Percentiles rank a stretch among this genome's conserved stretches.
Evolutionary conservation across 768 basidiomycete genomes (phyloP).

Genomic region (Lyophyllum decastes): DNA sequence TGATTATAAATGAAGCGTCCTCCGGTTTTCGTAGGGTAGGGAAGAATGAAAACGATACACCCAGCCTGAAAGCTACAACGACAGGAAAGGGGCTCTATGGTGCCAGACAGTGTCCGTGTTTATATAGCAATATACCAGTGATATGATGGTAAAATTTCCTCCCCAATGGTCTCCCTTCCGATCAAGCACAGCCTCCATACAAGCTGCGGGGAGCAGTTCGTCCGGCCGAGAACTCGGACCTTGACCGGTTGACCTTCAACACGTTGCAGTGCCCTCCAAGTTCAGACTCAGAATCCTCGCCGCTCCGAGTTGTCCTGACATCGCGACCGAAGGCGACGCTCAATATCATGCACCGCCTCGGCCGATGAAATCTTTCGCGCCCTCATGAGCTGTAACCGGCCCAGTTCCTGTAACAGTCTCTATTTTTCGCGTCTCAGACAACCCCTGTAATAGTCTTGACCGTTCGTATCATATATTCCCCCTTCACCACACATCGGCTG

Average conservation of each 20-base stretch:
- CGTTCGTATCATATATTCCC: not conserved
- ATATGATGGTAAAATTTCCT: conserved; percentile 8
- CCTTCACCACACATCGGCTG: not conserved
- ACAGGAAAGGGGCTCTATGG: conserved; percentile 8
- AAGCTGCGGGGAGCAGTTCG: not conserved
- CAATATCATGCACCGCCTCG: not conserved
- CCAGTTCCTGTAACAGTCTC: not conserved
- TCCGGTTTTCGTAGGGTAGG: conserved; percentile 1
- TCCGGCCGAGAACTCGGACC: not conserved
- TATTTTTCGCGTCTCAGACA: not conserved
- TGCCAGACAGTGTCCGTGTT: too few relatives aligned
- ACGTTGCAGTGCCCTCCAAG: not conserved
- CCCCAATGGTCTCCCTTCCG: not conserved
- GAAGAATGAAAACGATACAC: not conserved
- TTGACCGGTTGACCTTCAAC: not conserved
- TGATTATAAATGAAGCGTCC: not conserved
- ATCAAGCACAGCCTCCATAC: conserved; percentile 6
- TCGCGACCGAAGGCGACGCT: not conserved
- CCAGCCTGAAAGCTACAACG: not conserved
- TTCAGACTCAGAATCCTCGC: not conserved
- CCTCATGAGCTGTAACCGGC: not conserved
- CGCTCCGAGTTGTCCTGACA: not conserved
- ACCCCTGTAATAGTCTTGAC: not conserved
- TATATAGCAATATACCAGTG: too few relatives aligned
- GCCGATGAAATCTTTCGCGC: not conserved